These are phyloP conservation scores for Melanomma pulvis-pyrius DNA, from an alignment of 495 filamentous ascomycete species.

Conservation along the genomic window DNA sequence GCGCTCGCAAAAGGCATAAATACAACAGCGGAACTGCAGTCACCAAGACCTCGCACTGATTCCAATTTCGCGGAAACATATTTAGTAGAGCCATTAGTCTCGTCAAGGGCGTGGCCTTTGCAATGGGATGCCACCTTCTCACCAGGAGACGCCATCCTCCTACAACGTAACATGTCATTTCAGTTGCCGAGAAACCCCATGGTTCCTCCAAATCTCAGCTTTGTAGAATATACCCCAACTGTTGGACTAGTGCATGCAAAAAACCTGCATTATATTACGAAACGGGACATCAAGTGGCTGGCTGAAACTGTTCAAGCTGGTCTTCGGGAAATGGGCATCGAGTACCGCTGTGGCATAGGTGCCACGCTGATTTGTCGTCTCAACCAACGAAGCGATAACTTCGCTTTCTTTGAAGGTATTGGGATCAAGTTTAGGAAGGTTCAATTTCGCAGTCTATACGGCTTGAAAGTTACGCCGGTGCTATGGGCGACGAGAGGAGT, in stretches of 20 bases:
- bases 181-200: background rate
- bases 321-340: constrained; percentile 12
- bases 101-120: constrained; percentile 12
- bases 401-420: constrained; percentile 19
- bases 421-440: constrained; percentile 28
- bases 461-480: constrained; percentile 24
- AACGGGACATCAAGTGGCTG: constrained; percentile 20
- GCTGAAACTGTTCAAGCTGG: constrained; percentile 10
- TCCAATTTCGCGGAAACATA: constrained; percentile 1
- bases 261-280: constrained; percentile 22
- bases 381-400: background rate
- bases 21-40: background rate
- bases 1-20: background rate
- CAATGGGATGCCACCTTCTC: constrained; percentile 20
- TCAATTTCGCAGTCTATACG: constrained; percentile 17
- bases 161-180: constrained; percentile 3
- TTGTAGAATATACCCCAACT: background rate
- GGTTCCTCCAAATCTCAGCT: background rate
- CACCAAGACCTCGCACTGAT: constrained; percentile 2
- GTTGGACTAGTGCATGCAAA: constrained; percentile 7
- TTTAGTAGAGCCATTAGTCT: constrained; percentile 6
- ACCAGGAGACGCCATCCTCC: constrained; percentile 14
- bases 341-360: constrained; percentile 1
- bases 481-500: constrained; percentile 15
- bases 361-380: constrained; percentile 22